Conservation (phyloP, 2,329 filamentous ascomycete genomes). For the Colletotrichum theobromicola region DNA sequence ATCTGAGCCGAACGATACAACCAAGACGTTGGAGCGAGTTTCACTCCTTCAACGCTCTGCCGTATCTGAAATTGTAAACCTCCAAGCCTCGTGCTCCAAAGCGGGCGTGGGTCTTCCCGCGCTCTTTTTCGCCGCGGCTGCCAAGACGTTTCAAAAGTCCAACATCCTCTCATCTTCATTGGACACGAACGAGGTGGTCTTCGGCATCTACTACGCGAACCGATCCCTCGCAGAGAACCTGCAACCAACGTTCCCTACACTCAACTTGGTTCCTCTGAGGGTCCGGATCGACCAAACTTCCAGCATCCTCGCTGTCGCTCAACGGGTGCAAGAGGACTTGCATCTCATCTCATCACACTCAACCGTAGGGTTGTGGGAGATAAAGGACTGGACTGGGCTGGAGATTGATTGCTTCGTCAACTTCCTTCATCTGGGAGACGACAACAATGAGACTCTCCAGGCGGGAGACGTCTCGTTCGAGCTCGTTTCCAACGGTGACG, state of each 20-base stretch:
- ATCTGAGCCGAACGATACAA: conserved; percentile 3
- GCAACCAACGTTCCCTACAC: conserved; percentile 66
- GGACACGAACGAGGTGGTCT: conserved; percentile 51
- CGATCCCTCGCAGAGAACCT: conserved; percentile 60
- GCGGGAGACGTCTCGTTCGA: not conserved
- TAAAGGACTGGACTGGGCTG: conserved; percentile 76
- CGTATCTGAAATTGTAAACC: conserved; percentile 38
- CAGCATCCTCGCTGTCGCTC: conserved; percentile 57
- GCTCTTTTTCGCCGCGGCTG: conserved; percentile 76
- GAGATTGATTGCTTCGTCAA: conserved; percentile 79
- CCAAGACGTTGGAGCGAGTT: conserved; percentile 30
- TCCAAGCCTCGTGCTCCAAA: conserved; percentile 40
- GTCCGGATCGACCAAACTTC: conserved; percentile 44
- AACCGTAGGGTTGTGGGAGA: conserved; percentile 70
- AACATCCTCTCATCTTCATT: not conserved
- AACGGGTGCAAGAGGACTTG: conserved; percentile 71
- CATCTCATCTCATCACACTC: conserved; percentile 60
- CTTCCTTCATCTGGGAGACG: conserved; percentile 63
- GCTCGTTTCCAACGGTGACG: conserved; percentile 31
- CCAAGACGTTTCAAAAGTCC: conserved; percentile 40
- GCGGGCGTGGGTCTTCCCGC: conserved; percentile 72
- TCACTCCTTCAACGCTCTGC: conserved; percentile 52
- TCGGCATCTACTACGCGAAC: conserved; percentile 88
- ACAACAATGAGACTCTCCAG: not conserved
- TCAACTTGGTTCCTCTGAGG: conserved; percentile 78